These are phyloP conservation scores for Ziziphus jujuba DNA, from an alignment of 306 rosid species.

Conservation along the genomic window DNA sequence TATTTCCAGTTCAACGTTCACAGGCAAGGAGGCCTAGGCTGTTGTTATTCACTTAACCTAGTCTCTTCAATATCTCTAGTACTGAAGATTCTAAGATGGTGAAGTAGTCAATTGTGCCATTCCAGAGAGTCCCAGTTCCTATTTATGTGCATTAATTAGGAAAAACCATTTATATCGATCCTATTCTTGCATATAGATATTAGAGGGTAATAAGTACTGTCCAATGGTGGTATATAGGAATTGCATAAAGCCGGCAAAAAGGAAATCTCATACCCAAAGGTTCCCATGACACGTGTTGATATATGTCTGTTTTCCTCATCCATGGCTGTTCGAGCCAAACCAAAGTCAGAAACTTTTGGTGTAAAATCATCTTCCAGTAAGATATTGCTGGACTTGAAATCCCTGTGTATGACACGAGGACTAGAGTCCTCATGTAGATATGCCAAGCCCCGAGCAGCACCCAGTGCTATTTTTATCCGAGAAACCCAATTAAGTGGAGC, in stretches of 20 bases:
- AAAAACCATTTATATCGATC: background rate
- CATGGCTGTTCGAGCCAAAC: slow-evolving; percentile 87
- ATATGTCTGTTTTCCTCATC: slow-evolving; percentile 82
- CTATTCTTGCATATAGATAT: background rate
- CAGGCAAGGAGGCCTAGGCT: background rate
- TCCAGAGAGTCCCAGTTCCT: background rate
- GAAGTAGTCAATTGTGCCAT: background rate
- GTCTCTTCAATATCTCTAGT: too few relatives aligned
- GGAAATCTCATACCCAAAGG: slow-evolving; percentile 70
- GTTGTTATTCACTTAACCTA: slow-evolving; percentile 1
- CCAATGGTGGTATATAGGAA: slow-evolving; percentile 1
- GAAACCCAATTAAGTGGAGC: slow-evolving; percentile 75
- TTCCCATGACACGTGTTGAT: slow-evolving; percentile 98
- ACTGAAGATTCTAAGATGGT: too few relatives aligned
- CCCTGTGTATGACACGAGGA: slow-evolving; percentile 95
- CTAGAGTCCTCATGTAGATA: slow-evolving; percentile 97
- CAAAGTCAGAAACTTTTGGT: slow-evolving; percentile 96
- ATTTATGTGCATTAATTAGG: background rate
- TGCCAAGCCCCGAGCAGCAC: slow-evolving; percentile 94
- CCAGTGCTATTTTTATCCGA: slow-evolving; percentile 91
- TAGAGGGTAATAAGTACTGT: background rate
- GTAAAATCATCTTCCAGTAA: slow-evolving; percentile 89
- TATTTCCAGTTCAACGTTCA: too few relatives aligned
- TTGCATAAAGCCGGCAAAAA: background rate
- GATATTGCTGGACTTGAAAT: slow-evolving; percentile 93